phyloP scores from a whole-genome alignment of 768 basidiomycete species.

The Pleurotus citrinopileatus region DNA sequence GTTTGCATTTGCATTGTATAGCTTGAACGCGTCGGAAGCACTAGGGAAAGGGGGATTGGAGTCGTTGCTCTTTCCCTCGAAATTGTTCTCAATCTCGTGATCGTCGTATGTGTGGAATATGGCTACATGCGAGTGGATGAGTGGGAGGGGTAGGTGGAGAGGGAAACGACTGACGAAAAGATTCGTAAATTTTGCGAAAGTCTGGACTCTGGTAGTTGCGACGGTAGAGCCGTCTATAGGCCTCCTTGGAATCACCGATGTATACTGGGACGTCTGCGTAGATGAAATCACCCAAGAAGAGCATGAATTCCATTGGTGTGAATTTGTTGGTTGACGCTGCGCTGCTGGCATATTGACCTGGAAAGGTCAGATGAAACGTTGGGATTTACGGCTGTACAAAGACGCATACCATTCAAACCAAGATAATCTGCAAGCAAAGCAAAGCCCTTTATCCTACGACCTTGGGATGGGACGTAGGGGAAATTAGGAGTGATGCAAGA shows the following conservation, averaged over 20 bases:
- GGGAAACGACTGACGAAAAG: conserved; percentile 50
- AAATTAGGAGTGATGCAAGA: conserved; percentile 73
- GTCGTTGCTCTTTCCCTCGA: conserved; percentile 53
- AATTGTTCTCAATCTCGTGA: conserved; percentile 75
- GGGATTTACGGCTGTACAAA: neutral
- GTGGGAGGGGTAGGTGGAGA: neutral
- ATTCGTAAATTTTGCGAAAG: conserved; percentile 66
- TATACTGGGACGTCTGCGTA: conserved; percentile 71
- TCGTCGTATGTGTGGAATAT: conserved; percentile 72
- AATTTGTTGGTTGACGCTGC: neutral
- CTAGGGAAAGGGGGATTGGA: conserved; percentile 52
- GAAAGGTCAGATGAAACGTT: too few relatives aligned
- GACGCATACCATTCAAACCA: conserved; percentile 13
- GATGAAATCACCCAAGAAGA: conserved; percentile 75
- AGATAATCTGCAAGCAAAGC: conserved; percentile 61
- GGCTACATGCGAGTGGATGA: conserved; percentile 34
- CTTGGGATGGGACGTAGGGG: conserved; percentile 59
- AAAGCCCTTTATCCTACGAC: conserved; percentile 57
- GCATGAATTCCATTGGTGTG: conserved; percentile 51
- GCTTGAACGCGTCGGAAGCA: conserved; percentile 54
- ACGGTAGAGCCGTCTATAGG: conserved; percentile 65
- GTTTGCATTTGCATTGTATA: conserved; percentile 65
- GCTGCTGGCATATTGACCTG: too few relatives aligned
- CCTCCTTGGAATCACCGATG: conserved; percentile 53
- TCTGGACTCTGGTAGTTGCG: conserved; percentile 63